phyloP scores from a whole-genome alignment of 1,284 basidiomycete genomes.

The Chalciporus sp. region DNA sequence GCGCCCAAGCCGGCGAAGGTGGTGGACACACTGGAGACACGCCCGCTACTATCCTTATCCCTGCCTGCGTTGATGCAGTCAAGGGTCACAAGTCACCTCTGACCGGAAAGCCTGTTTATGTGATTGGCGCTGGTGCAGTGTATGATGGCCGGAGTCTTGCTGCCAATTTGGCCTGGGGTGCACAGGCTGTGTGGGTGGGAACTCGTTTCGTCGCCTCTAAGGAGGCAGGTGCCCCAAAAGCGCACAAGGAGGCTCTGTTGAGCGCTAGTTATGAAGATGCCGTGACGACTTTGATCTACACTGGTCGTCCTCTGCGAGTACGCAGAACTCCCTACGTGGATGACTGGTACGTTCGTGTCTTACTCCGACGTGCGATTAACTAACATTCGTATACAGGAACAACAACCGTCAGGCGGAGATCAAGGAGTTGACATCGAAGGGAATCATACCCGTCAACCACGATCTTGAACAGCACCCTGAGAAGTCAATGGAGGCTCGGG shows the following conservation, averaged over 20 bases:
- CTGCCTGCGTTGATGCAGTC: slow-evolving; percentile 83
- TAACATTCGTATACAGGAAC: slow-evolving; percentile 44
- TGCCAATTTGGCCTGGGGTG: slow-evolving; percentile 83
- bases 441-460: slow-evolving; percentile 71
- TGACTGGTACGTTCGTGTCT: slow-evolving; percentile 56
- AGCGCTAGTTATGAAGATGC: slow-evolving; percentile 72
- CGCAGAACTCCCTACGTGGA: slow-evolving; percentile 80
- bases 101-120: slow-evolving; percentile 78
- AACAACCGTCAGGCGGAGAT: slow-evolving; percentile 74
- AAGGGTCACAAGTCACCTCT: slow-evolving; percentile 75
- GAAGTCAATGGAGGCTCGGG: slow-evolving; percentile 55
- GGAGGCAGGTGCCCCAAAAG: slow-evolving; percentile 81
- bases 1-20: slow-evolving; percentile 86
- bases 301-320: slow-evolving; percentile 86
- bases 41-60: slow-evolving; percentile 74
- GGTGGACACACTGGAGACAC: slow-evolving; percentile 83
- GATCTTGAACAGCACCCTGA: slow-evolving; percentile 80
- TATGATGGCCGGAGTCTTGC: slow-evolving; percentile 87
- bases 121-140: slow-evolving; percentile 86
- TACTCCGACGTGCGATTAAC: neutral
- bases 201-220: slow-evolving; percentile 85
- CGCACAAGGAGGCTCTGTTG: slow-evolving; percentile 78
- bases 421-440: slow-evolving; percentile 73
- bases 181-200: slow-evolving; percentile 78
- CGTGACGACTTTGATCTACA: slow-evolving; percentile 81